A percentile compares a stretch with the other conserved stretches of the same genome.
Evolutionary conservation across 2,329 filamentous ascomycete genomes (phyloP).

Genomic region (Penicillium sp.): DNA sequence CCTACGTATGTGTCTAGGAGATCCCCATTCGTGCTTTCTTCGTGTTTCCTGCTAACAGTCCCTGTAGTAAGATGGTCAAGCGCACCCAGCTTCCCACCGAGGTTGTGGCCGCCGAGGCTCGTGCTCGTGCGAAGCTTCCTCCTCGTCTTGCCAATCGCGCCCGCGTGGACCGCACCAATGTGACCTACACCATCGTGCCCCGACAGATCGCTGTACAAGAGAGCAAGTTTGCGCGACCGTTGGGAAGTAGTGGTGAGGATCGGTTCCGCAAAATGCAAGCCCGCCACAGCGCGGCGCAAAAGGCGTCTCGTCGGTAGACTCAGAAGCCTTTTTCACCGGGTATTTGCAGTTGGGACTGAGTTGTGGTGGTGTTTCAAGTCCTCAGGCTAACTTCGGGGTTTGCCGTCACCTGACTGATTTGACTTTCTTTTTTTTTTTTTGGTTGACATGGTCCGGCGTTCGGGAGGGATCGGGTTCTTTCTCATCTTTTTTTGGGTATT

Average conservation of each 20-base stretch:
- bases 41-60: conserved; percentile 10
- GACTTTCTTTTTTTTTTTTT: conserved; percentile 8
- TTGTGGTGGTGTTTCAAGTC: too few species aligned
- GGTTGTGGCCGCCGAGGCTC: conserved; percentile 44
- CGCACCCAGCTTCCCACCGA: conserved; percentile 30
- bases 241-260: conserved; percentile 45
- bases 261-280: conserved; percentile 46
- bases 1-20: conserved; percentile 39
- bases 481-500: conserved; percentile 10
- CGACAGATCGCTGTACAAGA: conserved; percentile 47
- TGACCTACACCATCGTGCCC: conserved; percentile 59
- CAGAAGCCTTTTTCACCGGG: too few species aligned
- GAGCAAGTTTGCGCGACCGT: conserved; percentile 41
- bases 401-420: conserved; percentile 4
- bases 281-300: conserved; percentile 39
- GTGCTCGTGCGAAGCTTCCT: conserved; percentile 48
- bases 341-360: too few species aligned
- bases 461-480: conserved; percentile 18
- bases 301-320: conserved; percentile 33
- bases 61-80: conserved; percentile 32
- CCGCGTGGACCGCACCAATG: conserved; percentile 52
- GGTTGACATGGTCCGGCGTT: conserved; percentile 15
- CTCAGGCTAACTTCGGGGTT: not conserved
- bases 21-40: conserved; percentile 1
- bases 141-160: conserved; percentile 53